Conservation (phyloP, 805 yeast species). For the Peterozyma xylosa region DNA sequence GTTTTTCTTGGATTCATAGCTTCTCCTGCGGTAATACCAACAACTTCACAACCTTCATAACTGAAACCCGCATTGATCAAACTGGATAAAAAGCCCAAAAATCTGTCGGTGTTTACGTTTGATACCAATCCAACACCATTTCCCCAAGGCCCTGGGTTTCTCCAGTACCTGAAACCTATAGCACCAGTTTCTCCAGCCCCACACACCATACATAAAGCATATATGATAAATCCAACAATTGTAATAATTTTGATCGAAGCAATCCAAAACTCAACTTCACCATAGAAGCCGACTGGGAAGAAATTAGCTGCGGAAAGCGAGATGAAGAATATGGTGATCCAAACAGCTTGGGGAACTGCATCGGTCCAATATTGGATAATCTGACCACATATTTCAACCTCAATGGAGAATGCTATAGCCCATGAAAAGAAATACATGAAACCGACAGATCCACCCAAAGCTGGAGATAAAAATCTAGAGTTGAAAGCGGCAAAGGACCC, state of each 20-base stretch:
- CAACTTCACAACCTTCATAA: constrained; percentile 54
- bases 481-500: constrained; percentile 33
- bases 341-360: constrained; percentile 42
- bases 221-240: constrained; percentile 48
- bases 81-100: constrained; percentile 48
- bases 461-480: constrained; percentile 33
- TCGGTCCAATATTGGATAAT: constrained; percentile 48
- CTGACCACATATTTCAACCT: constrained; percentile 54
- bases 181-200: constrained; percentile 38
- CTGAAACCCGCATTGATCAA: constrained; percentile 54
- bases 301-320: constrained; percentile 34
- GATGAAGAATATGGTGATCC: constrained; percentile 42
- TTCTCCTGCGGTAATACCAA: constrained; percentile 54
- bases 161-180: constrained; percentile 45
- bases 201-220: constrained; percentile 36
- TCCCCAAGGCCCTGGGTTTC: constrained; percentile 45
- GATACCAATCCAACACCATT: constrained; percentile 50
- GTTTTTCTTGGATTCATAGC: constrained; percentile 47
- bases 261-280: constrained; percentile 59
- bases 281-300: constrained; percentile 51
- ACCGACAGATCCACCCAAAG: constrained; percentile 41
- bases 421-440: constrained; percentile 37
- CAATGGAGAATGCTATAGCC: constrained; percentile 53
- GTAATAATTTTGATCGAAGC: constrained; percentile 59
- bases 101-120: constrained; percentile 43